Percentiles rank a stretch among this genome's conserved stretches.
These are phyloP conservation scores for Cladosporium velox DNA, from an alignment of 2,329 filamentous ascomycete genomes.

Conservation along the genomic window DNA sequence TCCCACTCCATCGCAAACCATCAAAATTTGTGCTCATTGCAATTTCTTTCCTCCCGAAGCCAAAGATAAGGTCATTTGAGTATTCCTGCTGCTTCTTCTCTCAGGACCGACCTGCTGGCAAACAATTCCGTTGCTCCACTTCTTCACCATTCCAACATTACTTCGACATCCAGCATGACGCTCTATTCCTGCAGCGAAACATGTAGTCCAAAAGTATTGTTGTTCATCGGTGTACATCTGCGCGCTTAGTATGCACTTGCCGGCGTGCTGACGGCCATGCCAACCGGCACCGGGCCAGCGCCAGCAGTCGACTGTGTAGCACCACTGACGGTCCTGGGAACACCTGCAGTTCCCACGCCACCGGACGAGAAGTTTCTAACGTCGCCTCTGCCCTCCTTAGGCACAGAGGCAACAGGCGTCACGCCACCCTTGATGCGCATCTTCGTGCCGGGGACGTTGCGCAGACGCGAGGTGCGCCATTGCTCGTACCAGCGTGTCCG, in stretches of 20 bases:
- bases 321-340: constrained; percentile 26
- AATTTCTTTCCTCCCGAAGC: background rate
- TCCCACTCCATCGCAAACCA: background rate
- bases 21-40: background rate
- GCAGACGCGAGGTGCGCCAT: constrained; percentile 71
- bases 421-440: constrained; percentile 37
- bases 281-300: background rate
- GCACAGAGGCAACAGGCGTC: constrained; percentile 38
- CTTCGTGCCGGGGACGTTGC: constrained; percentile 33
- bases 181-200: constrained; percentile 2
- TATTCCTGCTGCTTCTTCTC: background rate
- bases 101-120: background rate
- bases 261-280: constrained; percentile 7
- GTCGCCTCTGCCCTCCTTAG: constrained; percentile 32
- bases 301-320: background rate
- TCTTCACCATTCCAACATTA: background rate
- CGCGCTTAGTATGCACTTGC: background rate
- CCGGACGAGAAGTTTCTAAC: constrained; percentile 14
- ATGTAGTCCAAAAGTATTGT: background rate
- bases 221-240: background rate
- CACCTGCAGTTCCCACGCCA: constrained; percentile 14
- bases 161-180: background rate
- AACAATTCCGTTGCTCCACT: background rate
- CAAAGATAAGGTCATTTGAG: background rate
- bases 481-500: constrained; percentile 93